Conservation (phyloP, 2,329 filamentous ascomycete species). For the Elsinoe batatas region DNA sequence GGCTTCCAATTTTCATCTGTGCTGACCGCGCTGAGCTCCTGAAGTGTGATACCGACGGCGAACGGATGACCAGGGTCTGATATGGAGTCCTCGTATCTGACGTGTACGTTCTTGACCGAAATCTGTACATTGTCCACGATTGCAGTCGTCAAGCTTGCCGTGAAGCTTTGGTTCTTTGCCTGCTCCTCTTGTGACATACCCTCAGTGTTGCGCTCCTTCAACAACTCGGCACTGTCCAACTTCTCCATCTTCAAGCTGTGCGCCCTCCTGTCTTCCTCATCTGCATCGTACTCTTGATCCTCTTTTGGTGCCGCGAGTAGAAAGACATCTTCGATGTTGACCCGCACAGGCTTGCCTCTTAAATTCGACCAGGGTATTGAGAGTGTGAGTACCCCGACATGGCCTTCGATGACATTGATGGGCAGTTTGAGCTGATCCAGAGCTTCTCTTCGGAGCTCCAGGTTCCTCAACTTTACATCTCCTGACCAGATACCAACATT, state of each 20-base stretch:
- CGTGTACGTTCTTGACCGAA: slow-evolving; percentile 94
- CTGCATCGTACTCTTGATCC: slow-evolving; percentile 84
- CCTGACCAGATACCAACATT: slow-evolving; percentile 99
- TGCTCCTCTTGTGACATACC: slow-evolving; percentile 92
- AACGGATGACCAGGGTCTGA: slow-evolving; percentile 93
- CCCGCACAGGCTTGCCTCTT: slow-evolving; percentile 83
- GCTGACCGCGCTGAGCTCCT: slow-evolving; percentile 94
- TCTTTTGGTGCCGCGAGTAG: slow-evolving; percentile 90
- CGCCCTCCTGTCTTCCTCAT: slow-evolving; percentile 77
- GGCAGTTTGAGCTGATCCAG: slow-evolving; percentile 94
- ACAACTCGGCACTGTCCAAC: slow-evolving; percentile 85
- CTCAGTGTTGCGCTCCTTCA: slow-evolving; percentile 87
- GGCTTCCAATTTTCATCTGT: slow-evolving; percentile 93
- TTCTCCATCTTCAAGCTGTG: slow-evolving; percentile 99
- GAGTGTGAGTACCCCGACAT: slow-evolving; percentile 83
- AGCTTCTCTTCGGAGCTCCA: slow-evolving; percentile 87
- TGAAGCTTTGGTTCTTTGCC: slow-evolving; percentile 96
- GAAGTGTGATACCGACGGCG: slow-evolving; percentile 79
- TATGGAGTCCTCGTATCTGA: slow-evolving; percentile 96
- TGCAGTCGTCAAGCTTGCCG: slow-evolving; percentile 84
- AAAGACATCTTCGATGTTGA: slow-evolving; percentile 95
- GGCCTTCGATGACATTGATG: slow-evolving; percentile 91
- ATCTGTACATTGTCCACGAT: slow-evolving; percentile 98
- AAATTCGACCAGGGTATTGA: slow-evolving; percentile 97
- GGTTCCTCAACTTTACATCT: slow-evolving; percentile 87